A percentile compares a stretch with the other conserved stretches of the same genome.
These are phyloP conservation scores for Bacterosira constricta DNA, from an alignment of 108 stramenopile genomes.

Conservation along the genomic window DNA sequence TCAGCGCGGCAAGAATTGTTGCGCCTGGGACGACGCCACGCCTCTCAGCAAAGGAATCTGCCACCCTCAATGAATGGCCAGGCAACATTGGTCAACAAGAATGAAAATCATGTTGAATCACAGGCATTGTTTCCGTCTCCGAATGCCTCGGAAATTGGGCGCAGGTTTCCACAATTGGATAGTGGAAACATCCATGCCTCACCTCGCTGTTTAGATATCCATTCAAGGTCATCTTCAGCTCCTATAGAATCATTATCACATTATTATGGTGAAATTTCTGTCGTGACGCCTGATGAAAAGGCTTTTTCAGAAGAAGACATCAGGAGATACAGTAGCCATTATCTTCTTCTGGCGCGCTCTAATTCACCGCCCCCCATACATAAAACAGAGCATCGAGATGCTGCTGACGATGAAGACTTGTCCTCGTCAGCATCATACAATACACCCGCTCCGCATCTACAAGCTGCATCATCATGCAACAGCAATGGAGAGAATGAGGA, in stretches of 20 bases:
- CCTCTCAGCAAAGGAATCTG: background rate
- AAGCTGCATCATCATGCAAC: background rate
- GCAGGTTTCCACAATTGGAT: too few species aligned
- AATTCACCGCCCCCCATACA: background rate
- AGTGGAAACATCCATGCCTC: background rate
- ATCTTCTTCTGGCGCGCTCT: conserved; percentile 11
- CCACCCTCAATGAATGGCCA: too few species aligned
- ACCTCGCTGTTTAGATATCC: background rate
- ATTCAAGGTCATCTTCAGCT: background rate
- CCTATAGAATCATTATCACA: background rate
- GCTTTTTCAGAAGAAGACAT: background rate
- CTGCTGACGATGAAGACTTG: background rate
- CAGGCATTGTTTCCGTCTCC: background rate
- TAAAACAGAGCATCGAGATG: too few species aligned
- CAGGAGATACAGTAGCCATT: conserved; percentile 1
- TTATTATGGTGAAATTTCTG: background rate
- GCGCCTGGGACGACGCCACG: conserved; percentile 11
- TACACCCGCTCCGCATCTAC: conserved; percentile 2
- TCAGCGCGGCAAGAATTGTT: conserved; percentile 8
- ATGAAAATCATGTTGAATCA: background rate
- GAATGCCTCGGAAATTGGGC: too few species aligned
- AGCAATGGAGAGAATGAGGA: background rate
- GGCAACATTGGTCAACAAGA: background rate
- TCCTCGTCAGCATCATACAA: conserved; percentile 3
- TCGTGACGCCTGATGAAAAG: background rate